Base-by-base conservation (phyloP, 805 yeast genomes). In the Ogataea pini region DNA sequence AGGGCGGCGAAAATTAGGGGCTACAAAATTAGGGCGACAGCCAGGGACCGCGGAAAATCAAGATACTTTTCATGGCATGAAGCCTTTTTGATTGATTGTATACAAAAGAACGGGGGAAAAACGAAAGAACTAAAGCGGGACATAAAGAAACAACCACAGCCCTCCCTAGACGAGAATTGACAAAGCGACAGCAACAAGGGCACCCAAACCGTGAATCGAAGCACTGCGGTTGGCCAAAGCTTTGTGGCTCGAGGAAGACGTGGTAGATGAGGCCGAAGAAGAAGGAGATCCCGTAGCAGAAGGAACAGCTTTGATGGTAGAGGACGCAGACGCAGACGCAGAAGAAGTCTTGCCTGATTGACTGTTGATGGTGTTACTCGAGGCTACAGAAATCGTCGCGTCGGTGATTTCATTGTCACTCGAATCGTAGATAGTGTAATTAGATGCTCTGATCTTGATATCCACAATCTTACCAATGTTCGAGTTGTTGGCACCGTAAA, bases 401-500 rank as follows among this genome's bases (percentile, higher is more conserved):
- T 60, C 58, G 7, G 64, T 46, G 28, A 74, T 55, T 20, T 51
- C 62, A 12, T 61, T 54, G 36, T 70, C 76, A 24, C 67, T 57
- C 13, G 64, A 52, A 49, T 75, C 72, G 36, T 52, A 58, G 28
- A 78, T 67, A 3, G 72, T 63, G 55, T 71, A 76, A 42, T 71
- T 72, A 3, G 77, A 66, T n/a, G 69, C 66, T 47, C 62, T 69
- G 1, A 69, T 64, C 13, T 63, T 57, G 37, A 76, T 67, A 39
- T 68, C 70, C 48, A 78, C 58, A 24, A 79, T 59, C 27, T 68
- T 45, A 51, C 84, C 84, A 46, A 69, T 58, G 44, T 77, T 74
- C 22, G 73, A 59, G 49, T 69, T 65, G 52, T 69, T 68, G 36
- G 71, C 77, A 64, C 85, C 85, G 52, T 76, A 62, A 49, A 70